phyloP scores from a whole-genome alignment of 1,284 basidiomycete genomes.

The Neolentinus lepideus region DNA sequence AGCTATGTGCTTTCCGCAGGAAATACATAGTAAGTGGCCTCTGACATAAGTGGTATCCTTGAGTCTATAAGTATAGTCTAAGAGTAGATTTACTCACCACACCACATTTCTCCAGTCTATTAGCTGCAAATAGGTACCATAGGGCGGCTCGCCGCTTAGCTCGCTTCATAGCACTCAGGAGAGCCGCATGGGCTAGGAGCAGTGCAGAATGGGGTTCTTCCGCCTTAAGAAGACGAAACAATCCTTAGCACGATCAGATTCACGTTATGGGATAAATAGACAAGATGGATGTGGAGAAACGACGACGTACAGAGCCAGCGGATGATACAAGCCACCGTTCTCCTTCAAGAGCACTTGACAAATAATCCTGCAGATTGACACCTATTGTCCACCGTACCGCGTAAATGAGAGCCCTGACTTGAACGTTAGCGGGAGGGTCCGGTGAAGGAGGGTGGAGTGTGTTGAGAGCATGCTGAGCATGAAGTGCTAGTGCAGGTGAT shows the following conservation, averaged over 20 bases:
- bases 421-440: constrained; percentile 53
- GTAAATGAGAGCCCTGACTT: constrained; percentile 54
- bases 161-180: constrained; percentile 52
- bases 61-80: not conserved
- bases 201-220: constrained; percentile 75
- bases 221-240: constrained; percentile 36
- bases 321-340: constrained; percentile 80
- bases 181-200: constrained; percentile 68
- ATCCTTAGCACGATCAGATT: not conserved
- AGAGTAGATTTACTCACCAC: constrained; percentile 44
- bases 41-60: constrained; percentile 25
- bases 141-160: constrained; percentile 57
- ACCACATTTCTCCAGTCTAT: constrained; percentile 69
- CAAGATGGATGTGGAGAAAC: constrained; percentile 2
- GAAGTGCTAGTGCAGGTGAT: constrained; percentile 48
- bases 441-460: constrained; percentile 29
- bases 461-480: constrained; percentile 55
- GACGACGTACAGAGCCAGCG: constrained; percentile 58
- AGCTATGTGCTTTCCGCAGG: constrained; percentile 56
- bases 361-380: constrained; percentile 50
- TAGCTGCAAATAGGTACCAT: constrained; percentile 71
- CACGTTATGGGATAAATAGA: not conserved
- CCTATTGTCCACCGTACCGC: constrained; percentile 72
- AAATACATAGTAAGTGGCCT: constrained; percentile 80
- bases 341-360: constrained; percentile 51